Conservation (phyloP, 805 yeast genomes). For the Jamesozyma lodderae region DNA sequence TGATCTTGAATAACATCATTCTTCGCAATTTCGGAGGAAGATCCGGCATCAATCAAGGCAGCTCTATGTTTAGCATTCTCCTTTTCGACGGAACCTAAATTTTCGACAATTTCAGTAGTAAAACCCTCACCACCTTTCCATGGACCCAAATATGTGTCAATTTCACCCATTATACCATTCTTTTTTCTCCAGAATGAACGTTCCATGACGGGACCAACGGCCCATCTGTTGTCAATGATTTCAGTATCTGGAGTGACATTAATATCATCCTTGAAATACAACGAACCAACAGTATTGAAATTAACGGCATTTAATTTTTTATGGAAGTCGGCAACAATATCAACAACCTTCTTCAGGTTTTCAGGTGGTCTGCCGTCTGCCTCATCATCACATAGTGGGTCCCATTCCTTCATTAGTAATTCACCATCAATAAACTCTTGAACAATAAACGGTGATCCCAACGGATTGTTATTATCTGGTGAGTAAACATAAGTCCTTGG, state of each 20-base stretch:
- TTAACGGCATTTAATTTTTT: slow-evolving; percentile 40
- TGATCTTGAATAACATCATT: slow-evolving; percentile 42
- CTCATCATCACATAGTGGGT: slow-evolving; percentile 61
- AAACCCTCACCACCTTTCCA: slow-evolving; percentile 42
- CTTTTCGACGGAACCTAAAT: slow-evolving; percentile 57
- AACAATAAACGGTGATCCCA: slow-evolving; percentile 68
- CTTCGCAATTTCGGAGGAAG: slow-evolving; percentile 14
- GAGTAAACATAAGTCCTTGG: slow-evolving; percentile 70
- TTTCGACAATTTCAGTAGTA: slow-evolving; percentile 55
- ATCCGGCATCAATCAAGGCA: slow-evolving; percentile 21
- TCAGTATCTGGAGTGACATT: slow-evolving; percentile 1
- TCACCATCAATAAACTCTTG: slow-evolving; percentile 77
- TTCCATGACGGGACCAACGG: slow-evolving; percentile 85
- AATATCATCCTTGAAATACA: slow-evolving; percentile 45
- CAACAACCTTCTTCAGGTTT: slow-evolving; percentile 50
- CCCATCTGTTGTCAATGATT: slow-evolving; percentile 47
- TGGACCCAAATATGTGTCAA: slow-evolving; percentile 58
- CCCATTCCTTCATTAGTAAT: slow-evolving; percentile 82
- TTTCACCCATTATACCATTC: slow-evolving; percentile 20
- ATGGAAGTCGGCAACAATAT: slow-evolving; percentile 65
- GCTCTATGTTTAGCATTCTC: slow-evolving; percentile 49
- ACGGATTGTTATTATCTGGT: slow-evolving; percentile 47
- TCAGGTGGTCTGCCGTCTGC: slow-evolving; percentile 39
- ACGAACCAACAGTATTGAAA: slow-evolving; percentile 75
- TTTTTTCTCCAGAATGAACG: slow-evolving; percentile 67